Base-by-base conservation (phyloP, 371 early-diverging fungal genomes). In the Rhizopus sp. region DNA sequence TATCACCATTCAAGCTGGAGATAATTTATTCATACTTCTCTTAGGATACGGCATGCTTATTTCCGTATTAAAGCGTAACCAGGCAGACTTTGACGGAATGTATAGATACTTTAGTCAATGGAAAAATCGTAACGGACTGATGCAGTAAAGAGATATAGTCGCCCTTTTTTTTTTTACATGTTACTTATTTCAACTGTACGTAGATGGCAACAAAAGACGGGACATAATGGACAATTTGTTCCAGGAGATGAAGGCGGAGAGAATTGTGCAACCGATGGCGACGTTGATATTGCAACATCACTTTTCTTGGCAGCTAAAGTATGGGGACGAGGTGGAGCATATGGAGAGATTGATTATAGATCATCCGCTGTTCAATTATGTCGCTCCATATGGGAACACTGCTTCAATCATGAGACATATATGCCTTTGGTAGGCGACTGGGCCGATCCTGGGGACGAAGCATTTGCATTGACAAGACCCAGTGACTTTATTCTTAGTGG, bases 381-480 rank as follows among this genome's bases (percentile, higher is more conserved):
- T 46, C 78, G 68, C 2, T 71, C 72, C 23, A 81, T 86, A 32
- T 80, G 76, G 64, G 69, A 83, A 16, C 75, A 83, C 42, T 81
- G 82, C 45, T 73, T 86, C 53, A 76, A 86, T 47, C 82, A 77
- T 46, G 50, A 72, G 15, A 86, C 84, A 2, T 73, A 67, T 48
- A 79, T 83, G 82, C 82, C 84, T 0, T 56, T 81, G 12, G 59
- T 86, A 16, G 86, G 86, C 13, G 86, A 86, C 51, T 86, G 86
- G 86, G 83, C 82, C 30, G 73, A 78, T 41, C 72, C 68, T 35
- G 83, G 82, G n/a, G 79, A 80, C 47, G 82, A 83, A 32, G 78
- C 73, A 16, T 69, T 74, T 37, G 59, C 70, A 32, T 70, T 84
- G 30, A 86, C 83, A 2, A 63, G 86, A 31, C 83, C 86, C 0